A percentile compares a stretch with the other conserved stretches of the same genome.
Conservation (phyloP, 2,329 filamentous ascomycete species). For the Trichothecium sympodiale region DNA sequence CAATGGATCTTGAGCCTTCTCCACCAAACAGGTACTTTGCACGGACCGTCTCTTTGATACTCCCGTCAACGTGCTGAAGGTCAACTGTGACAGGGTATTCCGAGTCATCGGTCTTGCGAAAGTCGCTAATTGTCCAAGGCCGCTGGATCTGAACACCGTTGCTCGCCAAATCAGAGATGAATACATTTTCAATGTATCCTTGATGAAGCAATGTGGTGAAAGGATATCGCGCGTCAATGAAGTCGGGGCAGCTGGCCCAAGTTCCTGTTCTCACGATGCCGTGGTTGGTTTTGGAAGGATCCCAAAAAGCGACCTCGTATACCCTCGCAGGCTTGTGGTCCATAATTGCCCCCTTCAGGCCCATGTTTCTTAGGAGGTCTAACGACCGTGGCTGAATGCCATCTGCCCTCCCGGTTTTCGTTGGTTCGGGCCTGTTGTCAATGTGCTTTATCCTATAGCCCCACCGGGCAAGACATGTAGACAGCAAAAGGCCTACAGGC, state of each 20-base stretch:
- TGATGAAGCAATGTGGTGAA: conserved; percentile 64
- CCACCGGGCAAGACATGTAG: conserved; percentile 81
- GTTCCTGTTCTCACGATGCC: conserved; percentile 57
- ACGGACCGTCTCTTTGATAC: conserved; percentile 52
- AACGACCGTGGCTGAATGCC: conserved; percentile 85
- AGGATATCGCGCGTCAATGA: conserved; percentile 26
- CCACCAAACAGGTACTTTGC: conserved; percentile 63
- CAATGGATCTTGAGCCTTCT: conserved; percentile 57
- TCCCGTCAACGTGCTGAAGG: conserved; percentile 66
- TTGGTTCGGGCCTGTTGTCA: conserved; percentile 80
- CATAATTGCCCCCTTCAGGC: conserved; percentile 81
- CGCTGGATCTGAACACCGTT: conserved; percentile 50
- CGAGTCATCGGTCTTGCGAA: conserved; percentile 42
- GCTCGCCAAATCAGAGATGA: conserved; percentile 54
- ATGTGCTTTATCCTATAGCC: conserved; percentile 94
- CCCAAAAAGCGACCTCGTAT: conserved; percentile 67
- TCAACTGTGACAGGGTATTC: conserved; percentile 74
- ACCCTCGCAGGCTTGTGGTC: conserved; percentile 77
- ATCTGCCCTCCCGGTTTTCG: conserved; percentile 75
- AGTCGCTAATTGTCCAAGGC: conserved; percentile 53
- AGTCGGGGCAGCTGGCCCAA: conserved; percentile 44
- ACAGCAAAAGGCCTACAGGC: conserved; percentile 45
- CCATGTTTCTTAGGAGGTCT: conserved; percentile 73
- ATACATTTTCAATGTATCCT: conserved; percentile 58
- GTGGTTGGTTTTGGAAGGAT: conserved; percentile 37